phyloP scores from a whole-genome alignment of 208 protist species.

The Vickermania ingenoplastis region DNA sequence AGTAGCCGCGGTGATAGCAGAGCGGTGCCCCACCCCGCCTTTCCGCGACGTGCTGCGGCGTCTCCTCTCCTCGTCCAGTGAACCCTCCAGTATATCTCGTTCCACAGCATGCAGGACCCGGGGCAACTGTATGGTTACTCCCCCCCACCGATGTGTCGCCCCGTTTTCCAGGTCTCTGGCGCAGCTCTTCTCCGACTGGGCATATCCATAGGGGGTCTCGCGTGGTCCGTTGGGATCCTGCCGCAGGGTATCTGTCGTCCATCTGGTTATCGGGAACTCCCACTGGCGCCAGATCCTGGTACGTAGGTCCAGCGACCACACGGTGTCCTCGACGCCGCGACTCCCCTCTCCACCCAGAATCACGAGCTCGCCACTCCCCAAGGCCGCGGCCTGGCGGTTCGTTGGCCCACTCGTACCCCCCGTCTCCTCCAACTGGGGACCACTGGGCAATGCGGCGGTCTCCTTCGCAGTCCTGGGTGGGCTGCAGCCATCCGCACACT shows the following conservation, averaged over 20 bases:
- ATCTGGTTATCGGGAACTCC: neutral
- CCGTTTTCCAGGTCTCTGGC: neutral
- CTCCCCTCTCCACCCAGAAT: slow-evolving; percentile 51
- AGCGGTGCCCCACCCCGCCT: too few species aligned
- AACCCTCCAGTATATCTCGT: neutral
- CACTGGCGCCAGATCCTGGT: slow-evolving; percentile 24
- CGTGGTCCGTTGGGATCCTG: neutral
- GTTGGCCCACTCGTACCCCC: neutral
- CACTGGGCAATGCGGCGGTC: neutral
- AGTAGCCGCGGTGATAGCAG: neutral
- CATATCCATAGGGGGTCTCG: neutral
- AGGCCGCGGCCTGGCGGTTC: neutral
- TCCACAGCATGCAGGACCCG: too few species aligned
- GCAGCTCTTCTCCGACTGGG: neutral
- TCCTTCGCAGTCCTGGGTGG: neutral
- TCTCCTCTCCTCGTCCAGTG: neutral
- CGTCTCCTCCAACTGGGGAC: neutral
- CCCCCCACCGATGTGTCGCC: too few species aligned
- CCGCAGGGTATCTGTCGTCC: neutral
- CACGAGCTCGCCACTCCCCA: slow-evolving; percentile 17
- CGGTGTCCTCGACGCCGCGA: slow-evolving; percentile 25
- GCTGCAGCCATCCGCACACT: neutral
- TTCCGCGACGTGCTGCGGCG: neutral
- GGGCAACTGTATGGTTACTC: too few species aligned
- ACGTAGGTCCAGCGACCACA: slow-evolving; percentile 34